Base-by-base conservation (phyloP, 2,329 filamentous ascomycete genomes). In the Fusarium sp. region DNA sequence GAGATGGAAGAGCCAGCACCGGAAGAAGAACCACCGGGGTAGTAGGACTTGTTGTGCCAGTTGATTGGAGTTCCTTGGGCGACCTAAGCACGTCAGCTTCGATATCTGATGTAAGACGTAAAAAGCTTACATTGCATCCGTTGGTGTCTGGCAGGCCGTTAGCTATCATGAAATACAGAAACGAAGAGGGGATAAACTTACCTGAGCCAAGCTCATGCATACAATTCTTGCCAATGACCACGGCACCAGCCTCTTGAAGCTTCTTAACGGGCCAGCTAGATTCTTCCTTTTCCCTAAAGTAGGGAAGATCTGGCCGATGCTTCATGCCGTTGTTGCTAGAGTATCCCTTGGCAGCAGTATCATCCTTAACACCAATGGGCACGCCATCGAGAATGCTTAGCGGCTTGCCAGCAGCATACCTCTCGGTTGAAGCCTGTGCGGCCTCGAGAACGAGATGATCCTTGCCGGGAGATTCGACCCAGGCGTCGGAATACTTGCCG, bases 291-390 rank as follows among this genome's bases (percentile, higher is more conserved):
- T 87, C 84, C 63, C 76, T 87, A 88, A 87, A 90, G 74, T 82
- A 86, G 4, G 84, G 81, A 43, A 85, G 78, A 2, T 85, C 88
- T 66, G 89, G 87, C 72, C 92, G 87, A 54, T 91, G 85, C 70
- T 84, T 87, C 77, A 92, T 91, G 25, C 93, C 94, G 57, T 89
- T 83, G 63, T 90, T 92, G 71, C 88, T 90, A 60, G 89, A 87
- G 80, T 95, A 95, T 15, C 93, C 94, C 72, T 90, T 87, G 35
- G 95, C 85, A 72, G 92, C 87, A 17, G 92, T 87, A 78, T 97
- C 94, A 79, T 97, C 95, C 83, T 98, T 97, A 76, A 97, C 90
- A 0, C 92, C 93, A 58, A 97, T 89, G 0, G 95, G 95, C 1
- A 97, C 90, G 14, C 95, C 95, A 78, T 98, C 95, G 9, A 97